Base-by-base conservation (phyloP, 2,329 filamentous ascomycete species). In the Aureobasidium subglaciale region DNA sequence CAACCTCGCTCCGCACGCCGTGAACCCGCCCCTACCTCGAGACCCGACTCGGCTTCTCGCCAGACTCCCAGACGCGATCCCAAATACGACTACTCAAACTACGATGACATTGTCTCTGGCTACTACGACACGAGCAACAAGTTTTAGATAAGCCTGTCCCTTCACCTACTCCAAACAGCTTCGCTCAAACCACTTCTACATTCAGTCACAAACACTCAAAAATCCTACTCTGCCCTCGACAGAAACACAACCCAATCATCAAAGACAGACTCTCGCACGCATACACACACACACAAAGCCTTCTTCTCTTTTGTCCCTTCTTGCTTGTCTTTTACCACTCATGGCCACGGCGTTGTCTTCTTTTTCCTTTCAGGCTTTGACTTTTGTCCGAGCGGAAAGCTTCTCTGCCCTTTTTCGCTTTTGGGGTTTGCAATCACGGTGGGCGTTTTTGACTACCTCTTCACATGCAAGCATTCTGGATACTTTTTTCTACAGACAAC, bases 51-150 rank as follows among this genome's bases (percentile, higher is more conserved):
- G 13, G 41, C 38, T 18, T 27, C 49, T 6, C 49, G 49, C 49
- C 16, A 35, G 3, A 38, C 30, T 1, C 32, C 35, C 35, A 40
- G 35, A 32, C 48, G 48, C 25, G 27, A 35, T n/a, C 35, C 48
- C 4, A 29, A 50, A n/a, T 50, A 50, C 25, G 34, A 40, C 13
- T 40, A 52, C 48, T 40, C 48, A 3, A 41, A 41, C 18, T 52
- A 52, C 9, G 48, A 52, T 6, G 48, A 52, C n/a, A 18, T 52
- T 16, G 48, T 52, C 13, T 41, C 35, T 41, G 48, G 48, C 48
- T 52, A 52, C 48, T 52, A 52, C 35, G 48, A 52, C 35, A 40
- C 24, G 9, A 52, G 41, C 48, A 52, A 52, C 48, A 52, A 52
- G 48, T 52, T 52, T 16, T 52, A 35, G 30, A 35, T 18, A 25